Evolutionary conservation across 75 land plant genomes (phyloP).

Genomic region (Pinus tabuliformis): DNA sequence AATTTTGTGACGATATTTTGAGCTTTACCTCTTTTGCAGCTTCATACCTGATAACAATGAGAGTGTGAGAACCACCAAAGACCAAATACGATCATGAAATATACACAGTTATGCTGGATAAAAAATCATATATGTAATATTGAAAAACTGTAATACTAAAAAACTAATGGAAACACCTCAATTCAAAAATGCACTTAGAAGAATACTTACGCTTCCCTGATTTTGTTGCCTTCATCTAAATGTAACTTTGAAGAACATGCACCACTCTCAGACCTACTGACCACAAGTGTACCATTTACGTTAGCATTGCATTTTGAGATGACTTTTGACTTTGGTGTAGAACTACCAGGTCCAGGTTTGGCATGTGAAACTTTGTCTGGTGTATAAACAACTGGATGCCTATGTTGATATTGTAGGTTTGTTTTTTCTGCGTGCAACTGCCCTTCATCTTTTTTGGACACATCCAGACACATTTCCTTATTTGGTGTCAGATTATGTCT

Average conservation of each 20-base stretch:
- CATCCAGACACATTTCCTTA: background rate
- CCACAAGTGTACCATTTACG: background rate
- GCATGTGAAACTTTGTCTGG: slow-evolving; percentile 9
- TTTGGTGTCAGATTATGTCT: background rate
- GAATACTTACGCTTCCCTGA: slow-evolving; percentile 23
- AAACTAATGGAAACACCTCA: background rate
- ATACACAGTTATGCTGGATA: background rate
- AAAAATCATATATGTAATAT: background rate
- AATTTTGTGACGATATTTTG: slow-evolving; percentile 7
- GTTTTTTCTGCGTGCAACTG: background rate
- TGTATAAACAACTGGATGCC: background rate
- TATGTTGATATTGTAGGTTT: slow-evolving; percentile 2
- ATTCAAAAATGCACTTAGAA: background rate
- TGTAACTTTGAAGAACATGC: slow-evolving; percentile 5
- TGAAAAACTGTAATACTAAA: background rate
- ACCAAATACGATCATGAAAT: background rate
- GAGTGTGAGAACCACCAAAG: background rate
- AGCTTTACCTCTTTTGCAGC: slow-evolving; percentile 15
- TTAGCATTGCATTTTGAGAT: slow-evolving; percentile 3
- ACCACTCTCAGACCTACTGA: slow-evolving; percentile 1
- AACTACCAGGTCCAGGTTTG: background rate
- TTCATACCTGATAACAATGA: slow-evolving; percentile 24
- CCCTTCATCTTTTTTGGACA: background rate
- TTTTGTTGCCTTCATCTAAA: slow-evolving; percentile 18
- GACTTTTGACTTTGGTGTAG: background rate